Conservation (phyloP, 2,329 filamentous ascomycete genomes). For the Leptographium lundbergii region DNA sequence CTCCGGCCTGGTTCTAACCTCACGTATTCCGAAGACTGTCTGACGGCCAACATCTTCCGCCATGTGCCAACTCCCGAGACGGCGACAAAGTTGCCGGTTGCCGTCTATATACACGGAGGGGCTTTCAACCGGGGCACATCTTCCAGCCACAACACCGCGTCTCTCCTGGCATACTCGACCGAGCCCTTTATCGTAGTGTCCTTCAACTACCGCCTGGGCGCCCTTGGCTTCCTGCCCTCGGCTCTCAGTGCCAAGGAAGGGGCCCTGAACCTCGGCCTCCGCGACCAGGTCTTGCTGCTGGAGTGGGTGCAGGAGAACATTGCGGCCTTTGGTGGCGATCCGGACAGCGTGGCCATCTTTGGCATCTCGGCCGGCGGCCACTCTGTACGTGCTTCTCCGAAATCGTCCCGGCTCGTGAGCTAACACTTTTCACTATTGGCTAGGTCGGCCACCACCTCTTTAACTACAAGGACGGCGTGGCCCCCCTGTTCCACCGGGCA, state of each 20-base stretch:
- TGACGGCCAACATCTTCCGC: constrained; percentile 48
- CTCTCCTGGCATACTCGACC: not conserved
- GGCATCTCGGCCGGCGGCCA: constrained; percentile 38
- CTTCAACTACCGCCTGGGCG: constrained; percentile 34
- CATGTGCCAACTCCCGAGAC: constrained; percentile 21
- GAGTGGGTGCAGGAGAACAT: constrained; percentile 44
- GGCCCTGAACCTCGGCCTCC: constrained; percentile 36
- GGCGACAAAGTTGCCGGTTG: constrained; percentile 28
- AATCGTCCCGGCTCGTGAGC: not conserved
- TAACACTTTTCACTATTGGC: not conserved
- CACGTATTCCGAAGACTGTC: constrained; percentile 37
- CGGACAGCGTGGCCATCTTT: constrained; percentile 33
- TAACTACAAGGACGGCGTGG: constrained; percentile 21
- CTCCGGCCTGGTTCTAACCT: not conserved
- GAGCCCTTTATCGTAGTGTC: constrained; percentile 2
- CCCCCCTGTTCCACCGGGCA: constrained; percentile 22
- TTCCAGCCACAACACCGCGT: not conserved
- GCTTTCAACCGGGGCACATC: constrained; percentile 10
- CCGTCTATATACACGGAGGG: constrained; percentile 44
- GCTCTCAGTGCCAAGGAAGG: constrained; percentile 21
- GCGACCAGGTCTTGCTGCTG: constrained; percentile 37
- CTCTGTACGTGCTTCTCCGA: constrained; percentile 20
- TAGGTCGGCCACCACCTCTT: constrained; percentile 46
- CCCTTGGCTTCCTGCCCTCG: constrained; percentile 48
- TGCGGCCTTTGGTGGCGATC: constrained; percentile 37